These are phyloP conservation scores for Camillea tinctor DNA, from an alignment of 2,329 filamentous ascomycete species.

Conservation along the genomic window DNA sequence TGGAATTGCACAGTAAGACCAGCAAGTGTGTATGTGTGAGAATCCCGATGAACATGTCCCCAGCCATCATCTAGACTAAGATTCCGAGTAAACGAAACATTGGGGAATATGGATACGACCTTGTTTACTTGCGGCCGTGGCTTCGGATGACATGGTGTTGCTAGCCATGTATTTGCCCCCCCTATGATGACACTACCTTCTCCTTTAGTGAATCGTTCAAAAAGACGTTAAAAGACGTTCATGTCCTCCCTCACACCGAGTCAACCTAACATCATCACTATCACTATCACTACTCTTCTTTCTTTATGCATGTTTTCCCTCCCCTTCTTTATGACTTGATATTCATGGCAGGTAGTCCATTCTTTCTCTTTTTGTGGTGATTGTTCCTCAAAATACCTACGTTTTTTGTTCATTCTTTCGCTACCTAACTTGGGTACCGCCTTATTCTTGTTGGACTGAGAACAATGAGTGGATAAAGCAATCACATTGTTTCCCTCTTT, in stretches of 20 bases:
- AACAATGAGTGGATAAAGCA: neutral
- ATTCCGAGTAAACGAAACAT: neutral
- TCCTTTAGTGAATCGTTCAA: neutral
- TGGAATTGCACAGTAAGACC: too few species aligned
- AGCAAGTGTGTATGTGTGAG: neutral
- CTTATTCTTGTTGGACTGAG: neutral
- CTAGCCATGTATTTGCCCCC: neutral
- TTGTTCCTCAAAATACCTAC: neutral
- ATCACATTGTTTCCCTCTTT: neutral
- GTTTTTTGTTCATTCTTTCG: neutral
- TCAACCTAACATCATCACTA: neutral
- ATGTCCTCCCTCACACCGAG: neutral
- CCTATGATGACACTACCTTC: neutral
- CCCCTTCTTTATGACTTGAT: too few species aligned
- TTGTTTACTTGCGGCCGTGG: neutral
- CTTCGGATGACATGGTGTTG: neutral
- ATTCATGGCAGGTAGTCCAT: neutral
- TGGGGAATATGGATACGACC: neutral
- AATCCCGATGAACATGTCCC: neutral
- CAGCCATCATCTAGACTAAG: neutral
- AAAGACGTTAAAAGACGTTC: neutral
- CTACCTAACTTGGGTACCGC: too few species aligned
- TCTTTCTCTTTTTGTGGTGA: too few species aligned
- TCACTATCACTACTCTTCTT: neutral
- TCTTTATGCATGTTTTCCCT: neutral